Conservation (phyloP, 116 monocot genomes). For the Phalaenopsis hybrid region DNA sequence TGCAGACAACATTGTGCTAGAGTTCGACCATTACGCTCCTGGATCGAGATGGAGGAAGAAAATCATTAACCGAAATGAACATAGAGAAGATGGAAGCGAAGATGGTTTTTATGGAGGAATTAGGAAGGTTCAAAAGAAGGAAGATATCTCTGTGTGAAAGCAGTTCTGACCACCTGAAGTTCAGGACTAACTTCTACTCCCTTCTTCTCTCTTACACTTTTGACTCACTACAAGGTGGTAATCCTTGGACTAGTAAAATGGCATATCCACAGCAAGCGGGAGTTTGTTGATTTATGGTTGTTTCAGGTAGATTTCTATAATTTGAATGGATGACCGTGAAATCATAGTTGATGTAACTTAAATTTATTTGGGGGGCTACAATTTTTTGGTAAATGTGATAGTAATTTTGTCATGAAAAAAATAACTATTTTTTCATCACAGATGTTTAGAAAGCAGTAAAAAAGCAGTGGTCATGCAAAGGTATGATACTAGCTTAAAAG, state of each 20-base stretch:
- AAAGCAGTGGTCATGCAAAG: no score
- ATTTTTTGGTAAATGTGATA: no score
- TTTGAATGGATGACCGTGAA: not conserved
- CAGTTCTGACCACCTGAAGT: slow-evolving; percentile 23
- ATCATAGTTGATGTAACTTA: not conserved
- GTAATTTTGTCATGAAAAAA: no score
- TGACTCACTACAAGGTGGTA: no score
- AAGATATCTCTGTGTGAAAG: slow-evolving; percentile 29
- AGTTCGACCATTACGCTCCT: slow-evolving; percentile 27
- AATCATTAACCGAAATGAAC: no score
- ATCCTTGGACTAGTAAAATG: no score
- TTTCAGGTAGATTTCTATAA: not conserved
- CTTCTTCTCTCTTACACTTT: not conserved
- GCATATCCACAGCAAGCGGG: no score
- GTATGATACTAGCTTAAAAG: no score
- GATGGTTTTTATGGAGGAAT: slow-evolving; percentile 40
- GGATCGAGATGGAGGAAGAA: no score
- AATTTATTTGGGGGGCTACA: not conserved
- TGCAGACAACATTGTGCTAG: slow-evolving; percentile 26
- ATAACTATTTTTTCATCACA: no score
- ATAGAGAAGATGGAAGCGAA: slow-evolving; percentile 31
- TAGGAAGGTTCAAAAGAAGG: slow-evolving; percentile 22
- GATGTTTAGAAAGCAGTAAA: no score
- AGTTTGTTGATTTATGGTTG: not conserved
- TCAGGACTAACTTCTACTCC: slow-evolving; percentile 11